These are phyloP conservation scores for Pythium oligandrum DNA, from an alignment of 352 stramenopile genomes.

Conservation along the genomic window DNA sequence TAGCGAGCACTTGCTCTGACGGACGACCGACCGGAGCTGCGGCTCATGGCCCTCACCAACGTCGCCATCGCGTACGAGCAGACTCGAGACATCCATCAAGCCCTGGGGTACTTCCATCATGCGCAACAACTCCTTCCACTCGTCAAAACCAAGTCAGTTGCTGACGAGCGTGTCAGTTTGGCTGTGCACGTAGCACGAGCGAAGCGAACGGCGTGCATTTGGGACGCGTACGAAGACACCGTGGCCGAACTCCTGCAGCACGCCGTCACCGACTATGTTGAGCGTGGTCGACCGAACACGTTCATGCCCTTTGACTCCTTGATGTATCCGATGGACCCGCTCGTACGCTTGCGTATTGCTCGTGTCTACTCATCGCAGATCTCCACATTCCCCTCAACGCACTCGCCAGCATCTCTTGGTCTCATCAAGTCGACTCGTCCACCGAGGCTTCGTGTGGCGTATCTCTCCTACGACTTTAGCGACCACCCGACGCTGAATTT, in stretches of 20 bases:
- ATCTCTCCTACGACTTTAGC: slow-evolving; percentile 77
- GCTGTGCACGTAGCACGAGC: slow-evolving; percentile 29
- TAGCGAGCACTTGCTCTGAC: slow-evolving; percentile 27
- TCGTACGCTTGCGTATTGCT: slow-evolving; percentile 38
- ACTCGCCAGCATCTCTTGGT: no score
- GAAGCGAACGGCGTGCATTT: slow-evolving; percentile 48
- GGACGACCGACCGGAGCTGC: slow-evolving; percentile 3
- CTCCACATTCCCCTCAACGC: not conserved
- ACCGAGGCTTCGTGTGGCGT: slow-evolving; percentile 48
- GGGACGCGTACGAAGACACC: slow-evolving; percentile 27
- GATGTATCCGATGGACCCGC: slow-evolving; percentile 28
- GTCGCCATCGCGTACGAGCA: slow-evolving; percentile 40
- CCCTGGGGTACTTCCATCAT: slow-evolving; percentile 25
- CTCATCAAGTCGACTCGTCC: not conserved
- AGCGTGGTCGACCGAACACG: slow-evolving; percentile 10
- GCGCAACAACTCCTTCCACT: slow-evolving; percentile 14
- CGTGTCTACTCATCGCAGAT: slow-evolving; percentile 23
- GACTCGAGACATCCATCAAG: slow-evolving; percentile 23
- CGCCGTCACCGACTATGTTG: slow-evolving; percentile 24
- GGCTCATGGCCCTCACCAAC: slow-evolving; percentile 36
- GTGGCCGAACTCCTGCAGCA: slow-evolving; percentile 29
- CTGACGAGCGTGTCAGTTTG: slow-evolving; percentile 1
- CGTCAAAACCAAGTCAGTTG: slow-evolving; percentile 8
- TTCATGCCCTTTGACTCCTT: slow-evolving; percentile 77
- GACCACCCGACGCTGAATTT: slow-evolving; percentile 79